These are phyloP conservation scores for Reticulomyxa filosa DNA, from an alignment of 78 protist species.

Conservation along the genomic window DNA sequence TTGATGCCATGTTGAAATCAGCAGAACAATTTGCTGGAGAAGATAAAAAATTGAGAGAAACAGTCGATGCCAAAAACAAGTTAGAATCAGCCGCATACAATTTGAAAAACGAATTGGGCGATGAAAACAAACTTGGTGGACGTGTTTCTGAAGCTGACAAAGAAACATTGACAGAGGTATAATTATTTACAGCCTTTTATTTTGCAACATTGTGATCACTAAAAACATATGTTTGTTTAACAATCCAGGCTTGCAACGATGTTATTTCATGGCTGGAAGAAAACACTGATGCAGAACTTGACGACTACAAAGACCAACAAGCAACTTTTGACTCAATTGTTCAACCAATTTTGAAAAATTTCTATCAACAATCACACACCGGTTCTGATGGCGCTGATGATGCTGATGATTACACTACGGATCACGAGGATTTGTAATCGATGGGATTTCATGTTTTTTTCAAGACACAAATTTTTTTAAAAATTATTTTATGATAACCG, in stretches of 20 bases:
- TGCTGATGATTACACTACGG: constrained; percentile 34
- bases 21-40: constrained; percentile 69
- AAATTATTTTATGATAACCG: no score
- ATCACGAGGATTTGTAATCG: constrained; percentile 69
- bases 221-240: background rate
- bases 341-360: constrained; percentile 83
- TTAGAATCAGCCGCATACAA: constrained; percentile 60
- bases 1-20: constrained; percentile 71
- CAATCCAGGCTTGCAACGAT: constrained; percentile 41
- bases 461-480: no score
- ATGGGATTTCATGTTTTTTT: no score
- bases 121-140: constrained; percentile 54
- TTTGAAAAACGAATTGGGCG: constrained; percentile 29
- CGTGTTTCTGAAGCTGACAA: constrained; percentile 81
- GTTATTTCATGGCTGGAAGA: constrained; percentile 73
- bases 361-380: constrained; percentile 48
- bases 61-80: constrained; percentile 48
- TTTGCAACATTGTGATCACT: background rate
- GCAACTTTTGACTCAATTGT: constrained; percentile 56
- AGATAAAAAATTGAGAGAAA: constrained; percentile 45
- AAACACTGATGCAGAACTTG: constrained; percentile 55
- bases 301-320: constrained; percentile 74
- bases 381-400: constrained; percentile 8
- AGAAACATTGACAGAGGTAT: constrained; percentile 18
- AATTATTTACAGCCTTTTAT: background rate